Base-by-base conservation (phyloP, 2,329 filamentous ascomycete species). In the Alternaria solani region DNA sequence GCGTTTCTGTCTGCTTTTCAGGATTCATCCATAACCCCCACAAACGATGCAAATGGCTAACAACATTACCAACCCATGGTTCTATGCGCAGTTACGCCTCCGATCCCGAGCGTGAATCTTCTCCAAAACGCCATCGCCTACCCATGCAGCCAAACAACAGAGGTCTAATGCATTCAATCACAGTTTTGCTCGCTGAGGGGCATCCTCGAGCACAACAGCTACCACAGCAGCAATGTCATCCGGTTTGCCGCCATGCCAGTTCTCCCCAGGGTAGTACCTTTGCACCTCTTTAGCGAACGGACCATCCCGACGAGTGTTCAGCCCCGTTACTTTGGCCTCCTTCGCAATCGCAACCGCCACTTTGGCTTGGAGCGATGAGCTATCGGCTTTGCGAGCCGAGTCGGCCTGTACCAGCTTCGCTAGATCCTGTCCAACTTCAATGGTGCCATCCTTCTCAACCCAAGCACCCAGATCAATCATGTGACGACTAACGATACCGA, bases 261-360 rank as follows among this genome's bases (percentile, higher is more conserved):
- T 87, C 78, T 98, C 94, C 38, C 89, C 84, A 0, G 95, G 94
- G 69, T 92, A 96, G 74, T 91, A 89, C 73, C 89, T 91, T 76
- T 95, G 92, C 20, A 97, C 93, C 78, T 97, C 93, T 79, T 92
- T 97, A 41, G 95, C 93, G 78, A 99, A 99, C 0, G 95, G 95
- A 0, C 94, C 93, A 76, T 98, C 92, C 53, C 92, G 82, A 72
- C 91, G 92, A 49, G 85, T 87, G 79, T 97, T 93, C 59, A 92
- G 79, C 74, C 94, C 96, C 7, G 94, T 93, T 7, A 87, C 83
- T 80, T 97, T 97, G 6, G 95, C 94, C 53, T 93, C 91, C 9
- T 86, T 84, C 16, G 92, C 90, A 58, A 99, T 89, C 36, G 91
- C 89, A 2, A 89, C 87, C 0, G 95, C 94, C 6, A 99, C 82